Percentiles rank a stretch among this genome's conserved stretches.
These are phyloP conservation scores for Albatrellus ellisii DNA, from an alignment of 768 basidiomycete species.

Conservation along the genomic window DNA sequence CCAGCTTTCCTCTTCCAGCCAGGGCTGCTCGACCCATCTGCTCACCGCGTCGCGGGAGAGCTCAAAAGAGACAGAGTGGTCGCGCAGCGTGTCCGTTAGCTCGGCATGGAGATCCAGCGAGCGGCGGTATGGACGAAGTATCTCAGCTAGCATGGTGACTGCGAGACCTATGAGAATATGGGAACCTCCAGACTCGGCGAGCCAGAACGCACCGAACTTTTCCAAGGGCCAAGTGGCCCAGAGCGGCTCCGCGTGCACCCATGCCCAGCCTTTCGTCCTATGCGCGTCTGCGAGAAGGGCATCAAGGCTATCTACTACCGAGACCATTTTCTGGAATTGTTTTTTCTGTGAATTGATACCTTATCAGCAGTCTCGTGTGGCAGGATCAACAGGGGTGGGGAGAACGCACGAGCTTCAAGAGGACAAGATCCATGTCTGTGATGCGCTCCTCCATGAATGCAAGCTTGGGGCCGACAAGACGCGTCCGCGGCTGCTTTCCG, in stretches of 20 bases:
- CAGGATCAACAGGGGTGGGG: background rate
- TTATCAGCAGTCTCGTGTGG: background rate
- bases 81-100: conserved; percentile 43
- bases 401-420: conserved; percentile 50
- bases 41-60: conserved; percentile 46
- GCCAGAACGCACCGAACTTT: conserved; percentile 45
- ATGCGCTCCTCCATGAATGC: conserved; percentile 55
- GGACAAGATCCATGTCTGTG: conserved; percentile 39
- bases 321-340: conserved; percentile 54
- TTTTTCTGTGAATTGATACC: conserved; percentile 35
- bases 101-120: conserved; percentile 44
- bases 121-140: conserved; percentile 55
- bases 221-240: conserved; percentile 79
- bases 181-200: background rate
- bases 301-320: conserved; percentile 53
- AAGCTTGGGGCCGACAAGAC: conserved; percentile 53
- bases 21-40: conserved; percentile 58
- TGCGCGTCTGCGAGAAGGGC: conserved; percentile 52
- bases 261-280: conserved; percentile 57
- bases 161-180: background rate
- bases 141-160: conserved; percentile 43
- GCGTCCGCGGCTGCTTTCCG: conserved; percentile 39
- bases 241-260: conserved; percentile 58
- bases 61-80: conserved; percentile 59
- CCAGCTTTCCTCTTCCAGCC: conserved; percentile 59